Evolutionary conservation across 164 flowering plant species (phyloP), one percentile per base, ranked within the genome.

Genomic region (Tinospora cordifolia): DNA sequence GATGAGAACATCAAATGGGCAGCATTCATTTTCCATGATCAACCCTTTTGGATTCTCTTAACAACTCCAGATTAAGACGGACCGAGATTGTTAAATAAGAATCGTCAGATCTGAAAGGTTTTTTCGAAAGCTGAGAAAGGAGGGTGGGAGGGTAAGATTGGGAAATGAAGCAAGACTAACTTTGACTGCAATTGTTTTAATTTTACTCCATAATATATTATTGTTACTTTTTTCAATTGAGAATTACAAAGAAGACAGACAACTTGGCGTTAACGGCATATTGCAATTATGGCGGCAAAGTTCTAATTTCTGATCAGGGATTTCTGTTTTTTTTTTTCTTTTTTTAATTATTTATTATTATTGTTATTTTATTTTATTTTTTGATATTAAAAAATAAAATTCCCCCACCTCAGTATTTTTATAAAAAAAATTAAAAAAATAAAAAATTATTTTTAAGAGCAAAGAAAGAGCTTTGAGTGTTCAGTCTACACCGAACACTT

Each of bases 181-280:
- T 64, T 64, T 64, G 68, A 64, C 62, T 65, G 36, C 71, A 69
- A 38, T 30, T n/a, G n/a, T 63, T 34, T 47, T 49, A 51, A 19
- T 15, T 51, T 17, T 51, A 15, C 15, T 51, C 19, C n/a, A 22
- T n/a, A n/a, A n/a, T n/a, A n/a, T n/a, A n/a, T n/a, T n/a, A n/a
- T n/a, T n/a, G n/a, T n/a, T n/a, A n/a, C n/a, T 30, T 47, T 34
- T 47, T 49, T 66, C 36, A 26, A 30, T 2, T 1, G 54, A 66
- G 54, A 44, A 26, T 40, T 14, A 60, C 63, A 24, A 36, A 60
- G 30, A 60, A 4, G 26, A 30, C 36, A 26, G 69, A 70, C 65
- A 62, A 67, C 82, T 80, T 80, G 78, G 71, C 78, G 80, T 77
- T 67, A 71, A 75, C 76, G 78, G 72, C 69, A 79, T 73, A 64